Percentiles rank a stretch among this genome's conserved stretches.
These are phyloP conservation scores for Emmonsiellopsis sp. DNA, from an alignment of 2,329 filamentous ascomycete genomes.

Conservation along the genomic window DNA sequence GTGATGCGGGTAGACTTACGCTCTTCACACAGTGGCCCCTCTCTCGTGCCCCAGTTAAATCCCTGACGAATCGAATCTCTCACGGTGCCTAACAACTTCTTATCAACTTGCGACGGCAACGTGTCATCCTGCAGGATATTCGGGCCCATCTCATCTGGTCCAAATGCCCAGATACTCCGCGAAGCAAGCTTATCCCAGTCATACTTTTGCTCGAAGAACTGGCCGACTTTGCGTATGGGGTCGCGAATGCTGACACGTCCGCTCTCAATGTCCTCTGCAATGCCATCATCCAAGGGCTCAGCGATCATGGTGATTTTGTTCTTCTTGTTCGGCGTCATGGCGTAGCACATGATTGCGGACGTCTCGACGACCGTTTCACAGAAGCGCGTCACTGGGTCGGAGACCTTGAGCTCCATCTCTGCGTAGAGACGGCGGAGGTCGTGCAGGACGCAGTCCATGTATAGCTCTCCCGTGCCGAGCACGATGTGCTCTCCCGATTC, in stretches of 20 bases:
- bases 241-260: conserved; percentile 87
- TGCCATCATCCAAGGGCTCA: conserved; percentile 88
- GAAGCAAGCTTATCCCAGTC: conserved; percentile 93
- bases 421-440: conserved; percentile 89
- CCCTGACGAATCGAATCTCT: conserved; percentile 91
- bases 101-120: conserved; percentile 85
- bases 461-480: conserved; percentile 92
- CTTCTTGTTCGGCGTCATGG: conserved; percentile 96
- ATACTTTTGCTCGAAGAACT: conserved; percentile 95
- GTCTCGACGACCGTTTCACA: conserved; percentile 97
- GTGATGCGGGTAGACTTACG: conserved; percentile 48
- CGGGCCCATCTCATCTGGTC: conserved; percentile 84
- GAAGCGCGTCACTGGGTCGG: conserved; percentile 92
- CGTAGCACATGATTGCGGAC: conserved; percentile 95
- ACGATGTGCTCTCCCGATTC: conserved; percentile 96
- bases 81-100: conserved; percentile 76
- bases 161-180: conserved; percentile 96
- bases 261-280: conserved; percentile 87
- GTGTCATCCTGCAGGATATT: conserved; percentile 98
- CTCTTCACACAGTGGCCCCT: conserved; percentile 96
- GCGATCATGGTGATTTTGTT: conserved; percentile 99
- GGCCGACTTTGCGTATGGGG: conserved; percentile 83
- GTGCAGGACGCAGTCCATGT: conserved; percentile 98
- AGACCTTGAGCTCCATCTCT: conserved; percentile 99
- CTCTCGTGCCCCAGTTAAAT: conserved; percentile 90